A percentile compares a stretch with the other conserved stretches of the same genome.
Conservation (phyloP, 352 stramenopile genomes). For the Peronospora destructor region DNA sequence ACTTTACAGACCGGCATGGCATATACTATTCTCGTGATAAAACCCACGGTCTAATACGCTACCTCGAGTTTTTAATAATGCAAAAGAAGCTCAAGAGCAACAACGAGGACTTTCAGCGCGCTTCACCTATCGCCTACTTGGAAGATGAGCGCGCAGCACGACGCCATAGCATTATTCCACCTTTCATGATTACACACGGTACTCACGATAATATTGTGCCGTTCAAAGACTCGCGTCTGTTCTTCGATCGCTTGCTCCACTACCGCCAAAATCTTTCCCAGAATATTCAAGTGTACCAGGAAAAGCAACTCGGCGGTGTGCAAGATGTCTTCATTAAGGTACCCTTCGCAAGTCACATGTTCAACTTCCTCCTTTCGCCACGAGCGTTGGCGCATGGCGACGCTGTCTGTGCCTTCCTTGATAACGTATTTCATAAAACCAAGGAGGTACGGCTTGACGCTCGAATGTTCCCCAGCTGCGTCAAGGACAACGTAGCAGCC, state of each 20-base stretch:
- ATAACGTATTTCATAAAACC: conserved; percentile 45
- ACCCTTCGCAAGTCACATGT: conserved; percentile 49
- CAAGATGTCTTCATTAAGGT: conserved; percentile 54
- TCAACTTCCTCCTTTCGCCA: conserved; percentile 54
- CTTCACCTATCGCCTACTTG: conserved; percentile 47
- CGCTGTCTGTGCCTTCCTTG: conserved; percentile 49
- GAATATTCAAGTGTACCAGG: conserved; percentile 14
- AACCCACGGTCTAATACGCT: conserved; percentile 34
- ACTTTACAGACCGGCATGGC: conserved; percentile 49
- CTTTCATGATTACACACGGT: conserved; percentile 53
- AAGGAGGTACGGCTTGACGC: conserved; percentile 27
- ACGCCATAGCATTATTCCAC: conserved; percentile 31
- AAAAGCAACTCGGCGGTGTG: conserved; percentile 27
- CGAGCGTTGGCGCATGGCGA: conserved; percentile 45
- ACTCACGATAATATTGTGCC: conserved; percentile 53
- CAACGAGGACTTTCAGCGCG: conserved; percentile 41
- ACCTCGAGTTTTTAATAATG: conserved; percentile 54
- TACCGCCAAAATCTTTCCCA: conserved; percentile 30
- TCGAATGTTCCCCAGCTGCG: conserved; percentile 14
- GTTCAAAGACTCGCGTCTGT: conserved; percentile 47
- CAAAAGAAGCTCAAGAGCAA: conserved; percentile 46
- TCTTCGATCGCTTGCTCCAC: conserved; percentile 46
- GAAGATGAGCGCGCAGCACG: conserved; percentile 18
- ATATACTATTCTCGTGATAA: conserved; percentile 48
- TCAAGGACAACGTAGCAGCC: conserved; percentile 3